phyloP scores from a whole-genome alignment of 305 asterid species.

The Plantago coronopus region DNA sequence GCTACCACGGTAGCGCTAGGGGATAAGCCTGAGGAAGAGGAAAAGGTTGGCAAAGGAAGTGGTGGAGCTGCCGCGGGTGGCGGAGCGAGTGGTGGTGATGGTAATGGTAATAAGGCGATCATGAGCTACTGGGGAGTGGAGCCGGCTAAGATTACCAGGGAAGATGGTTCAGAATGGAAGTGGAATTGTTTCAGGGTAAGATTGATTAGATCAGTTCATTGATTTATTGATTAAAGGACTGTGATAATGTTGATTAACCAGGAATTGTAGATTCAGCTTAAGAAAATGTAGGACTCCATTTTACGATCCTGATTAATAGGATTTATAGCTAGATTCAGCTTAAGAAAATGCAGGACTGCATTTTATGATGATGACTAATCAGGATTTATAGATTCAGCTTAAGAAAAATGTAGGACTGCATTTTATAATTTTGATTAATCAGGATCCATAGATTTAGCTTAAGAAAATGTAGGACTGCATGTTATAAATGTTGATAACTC shows the following conservation, averaged over 20 bases:
- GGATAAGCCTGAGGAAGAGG: constrained; percentile 37
- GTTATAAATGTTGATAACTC: too few relatives aligned
- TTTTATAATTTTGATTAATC: too few relatives aligned
- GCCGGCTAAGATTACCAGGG: constrained; percentile 43
- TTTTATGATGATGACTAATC: too few relatives aligned
- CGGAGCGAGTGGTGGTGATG: constrained; percentile 18
- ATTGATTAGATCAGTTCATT: neutral
- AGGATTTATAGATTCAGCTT: neutral
- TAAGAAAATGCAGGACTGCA: too few relatives aligned
- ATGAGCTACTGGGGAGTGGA: constrained; percentile 74
- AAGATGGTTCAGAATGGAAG: constrained; percentile 69
- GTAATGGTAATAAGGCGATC: constrained; percentile 26
- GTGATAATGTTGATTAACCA: too few relatives aligned
- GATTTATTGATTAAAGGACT: neutral
- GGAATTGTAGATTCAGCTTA: too few relatives aligned
- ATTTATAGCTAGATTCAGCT: neutral
- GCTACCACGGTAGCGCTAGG: constrained; percentile 52
- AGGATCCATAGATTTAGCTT: too few relatives aligned
- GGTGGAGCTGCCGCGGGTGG: constrained; percentile 20
- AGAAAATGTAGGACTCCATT: too few relatives aligned
- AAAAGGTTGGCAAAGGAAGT: constrained; percentile 21
- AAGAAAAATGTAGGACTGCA: too few relatives aligned
- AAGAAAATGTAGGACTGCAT: too few relatives aligned
- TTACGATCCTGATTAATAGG: too few relatives aligned
- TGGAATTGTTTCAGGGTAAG: constrained; percentile 73